These are phyloP conservation scores for Periconia sp. DNA, from an alignment of 2,329 filamentous ascomycete species.

Conservation along the genomic window DNA sequence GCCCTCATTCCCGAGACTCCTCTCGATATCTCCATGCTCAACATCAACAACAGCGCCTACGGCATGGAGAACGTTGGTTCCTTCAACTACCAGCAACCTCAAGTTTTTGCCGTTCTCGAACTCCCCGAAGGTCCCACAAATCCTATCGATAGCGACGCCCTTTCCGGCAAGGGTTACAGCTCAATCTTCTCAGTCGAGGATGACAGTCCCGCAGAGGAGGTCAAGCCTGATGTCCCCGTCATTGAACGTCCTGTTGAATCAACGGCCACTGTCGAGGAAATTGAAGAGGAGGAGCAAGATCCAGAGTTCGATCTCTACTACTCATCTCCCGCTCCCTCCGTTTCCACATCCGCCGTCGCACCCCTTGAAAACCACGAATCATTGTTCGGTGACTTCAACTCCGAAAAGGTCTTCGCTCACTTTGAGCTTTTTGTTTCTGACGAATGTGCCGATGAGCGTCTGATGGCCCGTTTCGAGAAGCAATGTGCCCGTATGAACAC, in stretches of 20 bases:
- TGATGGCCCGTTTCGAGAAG: constrained; percentile 37
- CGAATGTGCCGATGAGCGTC: constrained; percentile 42
- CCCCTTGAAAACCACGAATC: constrained; percentile 30
- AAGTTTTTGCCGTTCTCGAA: constrained; percentile 73
- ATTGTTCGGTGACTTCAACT: constrained; percentile 55
- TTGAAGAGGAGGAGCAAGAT: constrained; percentile 57
- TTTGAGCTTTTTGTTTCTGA: constrained; percentile 66
- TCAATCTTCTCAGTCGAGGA: constrained; percentile 36
- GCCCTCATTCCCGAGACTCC: constrained; percentile 79
- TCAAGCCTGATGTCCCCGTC: constrained; percentile 54
- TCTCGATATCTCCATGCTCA: constrained; percentile 73
- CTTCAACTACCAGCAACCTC: constrained; percentile 58
- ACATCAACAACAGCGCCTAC: constrained; percentile 53
- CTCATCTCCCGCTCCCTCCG: constrained; percentile 40
- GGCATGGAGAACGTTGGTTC: constrained; percentile 52
- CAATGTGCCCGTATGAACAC: constrained; percentile 38
- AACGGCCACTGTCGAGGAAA: constrained; percentile 11
- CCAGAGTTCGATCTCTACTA: constrained; percentile 64
- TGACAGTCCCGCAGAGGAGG: constrained; percentile 44
- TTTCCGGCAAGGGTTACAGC: constrained; percentile 68
- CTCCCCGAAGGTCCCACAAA: constrained; percentile 65
- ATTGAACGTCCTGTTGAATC: constrained; percentile 46
- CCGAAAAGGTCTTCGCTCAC: constrained; percentile 65
- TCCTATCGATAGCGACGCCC: constrained; percentile 60
- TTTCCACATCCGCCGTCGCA: constrained; percentile 43